Base-by-base conservation (phyloP, 2,329 filamentous ascomycete genomes). In the Phyllosticta ampelicida region DNA sequence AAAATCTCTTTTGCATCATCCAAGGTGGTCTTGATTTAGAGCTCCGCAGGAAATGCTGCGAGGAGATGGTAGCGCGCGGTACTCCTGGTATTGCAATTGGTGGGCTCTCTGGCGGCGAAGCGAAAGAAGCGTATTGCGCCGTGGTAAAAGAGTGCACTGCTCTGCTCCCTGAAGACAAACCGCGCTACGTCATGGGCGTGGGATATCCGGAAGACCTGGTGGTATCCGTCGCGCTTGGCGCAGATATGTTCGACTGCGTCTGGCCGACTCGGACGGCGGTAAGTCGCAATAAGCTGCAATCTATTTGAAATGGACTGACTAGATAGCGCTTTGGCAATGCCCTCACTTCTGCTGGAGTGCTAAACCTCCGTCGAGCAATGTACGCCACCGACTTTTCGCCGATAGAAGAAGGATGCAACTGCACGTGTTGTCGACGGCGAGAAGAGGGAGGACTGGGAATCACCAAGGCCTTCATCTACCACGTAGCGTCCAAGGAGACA, bases 201-300 rank as follows among this genome's bases (percentile, higher is more conserved):
- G 83, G n/a, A 20, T 99, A 96, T 71, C 94, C 94, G 1, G 94
- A 97, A 75, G 94, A 99, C 68, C 78, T 99, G 58, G 83, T 99
- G 1, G 91, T 99, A 48, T 95, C 90, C 56, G 86, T 96, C 3
- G 94, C 94, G 1, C 80, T 99, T 0, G 94, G 94, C 3, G 94
- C 94, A 53, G 94, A 99, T 74, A 99, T 99, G 94, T 99, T 99
- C 70, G 94, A 99, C 74, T 99, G 95, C 69, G 94, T 99, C 6
- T 99, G 94, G 94, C 95, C 94, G 1, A 97, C 94, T 4, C 81
- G 94, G 56, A 99, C 94, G 36, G 94, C 94, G 8, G 81, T 83
- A 74, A 69, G 78, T 68, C 13, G 36, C 50, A 44, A 44, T 44
- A n/a, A 44, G 36, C 6, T 49, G 49, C 18, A n/a, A 18, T 28